phyloP scores from a whole-genome alignment of 1,284 basidiomycete species.

The Ustilago curta region DNA sequence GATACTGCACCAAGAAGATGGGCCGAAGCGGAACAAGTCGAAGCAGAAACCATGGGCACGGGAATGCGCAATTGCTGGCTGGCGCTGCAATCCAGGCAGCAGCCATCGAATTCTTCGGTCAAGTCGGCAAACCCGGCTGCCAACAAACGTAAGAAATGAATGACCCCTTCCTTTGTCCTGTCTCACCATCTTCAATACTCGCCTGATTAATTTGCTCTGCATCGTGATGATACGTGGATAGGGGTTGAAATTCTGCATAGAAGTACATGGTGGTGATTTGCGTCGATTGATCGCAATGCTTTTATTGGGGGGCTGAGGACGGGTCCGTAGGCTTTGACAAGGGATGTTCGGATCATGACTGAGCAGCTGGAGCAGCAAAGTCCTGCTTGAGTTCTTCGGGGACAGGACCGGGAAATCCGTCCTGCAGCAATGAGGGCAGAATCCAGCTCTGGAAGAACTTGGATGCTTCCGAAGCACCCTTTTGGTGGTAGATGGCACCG shows the following conservation, averaged over 20 bases:
- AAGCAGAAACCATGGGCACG: slow-evolving; percentile 56
- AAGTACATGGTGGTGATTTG: slow-evolving; percentile 34
- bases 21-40: slow-evolving; percentile 38
- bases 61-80: slow-evolving; percentile 58
- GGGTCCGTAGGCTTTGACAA: slow-evolving; percentile 4
- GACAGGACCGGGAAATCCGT: slow-evolving; percentile 35
- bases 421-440: slow-evolving; percentile 31
- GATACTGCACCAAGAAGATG: slow-evolving; percentile 30
- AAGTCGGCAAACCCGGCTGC: slow-evolving; percentile 4
- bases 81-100: slow-evolving; percentile 8
- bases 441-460: slow-evolving; percentile 36
- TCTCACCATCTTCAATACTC: neutral
- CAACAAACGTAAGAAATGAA: slow-evolving; percentile 4
- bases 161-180: neutral
- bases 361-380: slow-evolving; percentile 2
- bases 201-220: neutral
- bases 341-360: slow-evolving; percentile 11
- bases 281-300: slow-evolving; percentile 18
- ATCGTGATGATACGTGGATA: neutral
- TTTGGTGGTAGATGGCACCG: slow-evolving; percentile 67
- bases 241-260: slow-evolving; percentile 23
- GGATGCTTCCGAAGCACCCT: slow-evolving; percentile 37
- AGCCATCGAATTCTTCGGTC: neutral
- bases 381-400: slow-evolving; percentile 33
- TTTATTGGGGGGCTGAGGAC: neutral